A percentile compares a stretch with the other conserved stretches of the same genome.
Conservation (phyloP, 116 monocot species). For the Phalaenopsis hybrid region DNA sequence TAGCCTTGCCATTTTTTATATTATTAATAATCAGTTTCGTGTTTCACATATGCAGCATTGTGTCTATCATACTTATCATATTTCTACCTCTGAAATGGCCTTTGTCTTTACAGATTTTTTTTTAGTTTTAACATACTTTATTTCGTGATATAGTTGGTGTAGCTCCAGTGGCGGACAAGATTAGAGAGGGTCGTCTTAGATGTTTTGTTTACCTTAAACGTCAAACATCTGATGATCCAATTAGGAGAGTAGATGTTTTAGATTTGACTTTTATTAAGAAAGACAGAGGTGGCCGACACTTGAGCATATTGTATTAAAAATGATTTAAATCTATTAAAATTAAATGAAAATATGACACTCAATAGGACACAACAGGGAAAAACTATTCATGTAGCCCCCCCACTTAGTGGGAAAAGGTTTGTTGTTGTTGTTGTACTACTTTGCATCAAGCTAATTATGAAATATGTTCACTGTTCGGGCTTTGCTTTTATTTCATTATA, state of each 20-base stretch:
- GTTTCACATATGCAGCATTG: neutral
- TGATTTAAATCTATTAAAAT: no score
- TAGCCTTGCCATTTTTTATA: neutral
- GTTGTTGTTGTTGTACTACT: neutral
- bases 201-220: no score
- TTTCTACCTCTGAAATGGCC: neutral
- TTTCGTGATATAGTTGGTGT: neutral
- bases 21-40: neutral
- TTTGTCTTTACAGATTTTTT: neutral
- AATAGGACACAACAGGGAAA: no score
- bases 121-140: neutral
- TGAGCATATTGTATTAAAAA: no score
- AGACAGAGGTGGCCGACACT: no score
- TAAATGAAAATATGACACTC: no score
- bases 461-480: neutral
- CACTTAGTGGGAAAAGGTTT: neutral
- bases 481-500: neutral
- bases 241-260: no score
- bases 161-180: no score
- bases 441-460: neutral
- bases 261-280: no score
- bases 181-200: no score
- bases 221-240: no score
- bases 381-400: no score
- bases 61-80: neutral